Conservation (phyloP, 192 early-diverging fungal genomes). For the Backusella australiensis region DNA sequence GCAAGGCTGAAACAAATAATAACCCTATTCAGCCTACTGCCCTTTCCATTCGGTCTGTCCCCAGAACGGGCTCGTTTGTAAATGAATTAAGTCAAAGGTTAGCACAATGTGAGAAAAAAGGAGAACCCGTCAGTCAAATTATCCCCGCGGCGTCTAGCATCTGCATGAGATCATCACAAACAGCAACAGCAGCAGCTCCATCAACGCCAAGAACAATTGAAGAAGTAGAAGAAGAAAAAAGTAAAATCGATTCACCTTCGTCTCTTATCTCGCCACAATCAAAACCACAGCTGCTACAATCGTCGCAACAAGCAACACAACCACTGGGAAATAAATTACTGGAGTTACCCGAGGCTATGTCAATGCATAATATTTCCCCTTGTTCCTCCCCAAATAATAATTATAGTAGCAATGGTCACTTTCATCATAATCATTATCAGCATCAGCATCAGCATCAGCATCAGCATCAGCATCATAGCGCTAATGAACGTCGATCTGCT, state of each 20-base stretch:
- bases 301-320: neutral
- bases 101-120: slow-evolving; percentile 12
- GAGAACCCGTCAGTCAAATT: slow-evolving; percentile 14
- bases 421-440: neutral
- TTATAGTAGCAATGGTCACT: neutral
- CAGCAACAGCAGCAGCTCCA: neutral
- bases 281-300: neutral
- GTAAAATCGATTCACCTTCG: neutral
- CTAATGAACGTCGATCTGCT: neutral
- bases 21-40: neutral
- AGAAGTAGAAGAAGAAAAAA: slow-evolving; percentile 4
- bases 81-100: slow-evolving; percentile 13
- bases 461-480: neutral
- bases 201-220: neutral
- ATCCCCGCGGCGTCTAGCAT: neutral
- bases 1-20: neutral
- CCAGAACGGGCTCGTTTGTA: slow-evolving; percentile 22
- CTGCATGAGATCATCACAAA: neutral
- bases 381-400: neutral
- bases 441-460: neutral
- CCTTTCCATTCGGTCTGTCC: neutral
- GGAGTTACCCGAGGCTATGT: slow-evolving; percentile 6
- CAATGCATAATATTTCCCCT: slow-evolving; percentile 6
- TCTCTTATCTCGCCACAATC: neutral
- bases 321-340: neutral